Evolutionary conservation across 148 eudicot genomes (phyloP).

Genomic region (Vaccinium corymbosum): DNA sequence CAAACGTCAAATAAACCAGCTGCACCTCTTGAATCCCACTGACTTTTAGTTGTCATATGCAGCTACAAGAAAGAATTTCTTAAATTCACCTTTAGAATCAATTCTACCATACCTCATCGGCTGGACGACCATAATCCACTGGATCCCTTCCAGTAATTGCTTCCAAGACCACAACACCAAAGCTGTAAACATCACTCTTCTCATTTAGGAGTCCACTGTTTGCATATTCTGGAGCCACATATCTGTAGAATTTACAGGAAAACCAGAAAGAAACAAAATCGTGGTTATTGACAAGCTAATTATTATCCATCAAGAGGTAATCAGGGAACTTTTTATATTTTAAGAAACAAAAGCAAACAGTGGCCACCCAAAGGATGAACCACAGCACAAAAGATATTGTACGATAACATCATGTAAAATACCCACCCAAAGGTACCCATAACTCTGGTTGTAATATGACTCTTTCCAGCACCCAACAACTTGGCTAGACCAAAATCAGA

Average conservation of each 20-base stretch:
- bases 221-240: constrained; percentile 98
- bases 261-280: neutral
- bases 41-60: neutral
- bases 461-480: constrained; percentile 88
- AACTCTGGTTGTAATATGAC: constrained; percentile 87
- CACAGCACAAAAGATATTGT: neutral
- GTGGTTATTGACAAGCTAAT: neutral
- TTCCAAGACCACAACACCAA: constrained; percentile 85
- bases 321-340: neutral
- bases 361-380: neutral
- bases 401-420: neutral
- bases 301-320: neutral
- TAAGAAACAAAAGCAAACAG: constrained; percentile 1
- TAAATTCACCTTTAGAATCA: neutral
- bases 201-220: constrained; percentile 86
- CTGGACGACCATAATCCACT: constrained; percentile 83
- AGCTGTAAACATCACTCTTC: constrained; percentile 88
- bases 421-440: constrained; percentile 97
- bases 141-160: constrained; percentile 92
- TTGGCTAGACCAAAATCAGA: constrained; percentile 97
- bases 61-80: neutral
- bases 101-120: constrained; percentile 47
- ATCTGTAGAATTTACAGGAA: constrained; percentile 33
- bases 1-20: neutral
- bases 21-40: neutral